Conservation (phyloP, 1,284 basidiomycete species). For the Irpex sp. region DNA sequence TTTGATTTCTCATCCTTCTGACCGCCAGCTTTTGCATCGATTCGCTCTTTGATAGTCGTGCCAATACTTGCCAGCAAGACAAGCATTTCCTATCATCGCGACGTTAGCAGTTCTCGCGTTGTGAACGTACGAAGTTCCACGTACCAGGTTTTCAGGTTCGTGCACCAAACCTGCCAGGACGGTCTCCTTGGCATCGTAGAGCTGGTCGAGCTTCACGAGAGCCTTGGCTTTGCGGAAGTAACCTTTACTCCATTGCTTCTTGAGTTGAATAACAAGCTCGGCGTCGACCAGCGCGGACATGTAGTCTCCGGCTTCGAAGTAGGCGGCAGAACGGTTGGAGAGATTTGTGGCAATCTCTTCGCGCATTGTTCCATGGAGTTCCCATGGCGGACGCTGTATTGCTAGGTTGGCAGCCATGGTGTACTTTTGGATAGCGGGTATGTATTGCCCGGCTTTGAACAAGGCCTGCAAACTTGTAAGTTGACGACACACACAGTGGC, state of each 20-base stretch:
- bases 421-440: conserved; percentile 80
- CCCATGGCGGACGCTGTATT: conserved; percentile 85
- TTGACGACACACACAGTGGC: not conserved
- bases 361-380: conserved; percentile 72
- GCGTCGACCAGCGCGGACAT: conserved; percentile 87
- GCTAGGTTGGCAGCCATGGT: conserved; percentile 81
- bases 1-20: not conserved
- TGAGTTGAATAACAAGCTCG: conserved; percentile 82
- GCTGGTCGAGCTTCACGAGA: conserved; percentile 66
- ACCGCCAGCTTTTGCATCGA: not conserved
- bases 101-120: not conserved
- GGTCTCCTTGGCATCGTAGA: conserved; percentile 79
- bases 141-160: conserved; percentile 78
- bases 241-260: conserved; percentile 90
- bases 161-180: conserved; percentile 82
- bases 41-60: not conserved
- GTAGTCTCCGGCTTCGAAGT: conserved; percentile 71
- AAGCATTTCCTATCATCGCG: conserved; percentile 3
- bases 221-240: conserved; percentile 93
- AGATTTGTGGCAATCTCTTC: conserved; percentile 88
- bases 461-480: conserved; percentile 44
- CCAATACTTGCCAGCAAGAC: not conserved
- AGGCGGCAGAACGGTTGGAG: conserved; percentile 89
- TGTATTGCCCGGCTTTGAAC: conserved; percentile 73
- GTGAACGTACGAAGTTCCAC: conserved; percentile 16